Evolutionary conservation across 2,329 filamentous ascomycete species (phyloP).

Genomic region (Torrubiellomyces zombiae): DNA sequence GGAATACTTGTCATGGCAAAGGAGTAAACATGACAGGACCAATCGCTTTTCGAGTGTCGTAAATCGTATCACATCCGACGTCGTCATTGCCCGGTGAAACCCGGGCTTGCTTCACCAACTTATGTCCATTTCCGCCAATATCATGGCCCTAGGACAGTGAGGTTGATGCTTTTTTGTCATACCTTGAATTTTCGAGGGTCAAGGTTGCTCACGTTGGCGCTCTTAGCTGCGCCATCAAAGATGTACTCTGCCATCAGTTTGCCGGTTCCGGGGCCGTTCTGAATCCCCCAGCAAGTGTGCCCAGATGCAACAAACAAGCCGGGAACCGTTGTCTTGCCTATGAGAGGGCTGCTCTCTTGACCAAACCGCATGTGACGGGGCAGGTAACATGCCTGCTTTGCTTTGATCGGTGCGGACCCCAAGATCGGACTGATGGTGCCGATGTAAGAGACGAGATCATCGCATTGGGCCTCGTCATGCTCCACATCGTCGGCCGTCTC

Average conservation of each 20-base stretch:
- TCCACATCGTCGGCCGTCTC: conserved; percentile 58
- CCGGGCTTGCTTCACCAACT: too few species aligned
- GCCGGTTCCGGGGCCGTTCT: conserved; percentile 82
- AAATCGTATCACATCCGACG: too few species aligned
- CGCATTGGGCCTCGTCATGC: conserved; percentile 59
- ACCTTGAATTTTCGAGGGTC: conserved; percentile 50
- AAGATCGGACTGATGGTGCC: conserved; percentile 48
- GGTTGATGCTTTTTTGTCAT: conserved; percentile 9
- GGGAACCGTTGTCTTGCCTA: conserved; percentile 56
- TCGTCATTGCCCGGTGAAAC: too few species aligned
- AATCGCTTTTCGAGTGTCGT: too few species aligned
- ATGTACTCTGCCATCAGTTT: conserved; percentile 66
- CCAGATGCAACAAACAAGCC: conserved; percentile 73
- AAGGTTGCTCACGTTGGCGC: conserved; percentile 47
- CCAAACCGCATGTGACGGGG: conserved; percentile 54
- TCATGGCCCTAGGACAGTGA: too few species aligned
- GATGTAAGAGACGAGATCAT: conserved; percentile 74
- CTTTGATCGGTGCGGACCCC: conserved; percentile 49
- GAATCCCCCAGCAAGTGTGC: conserved; percentile 96
- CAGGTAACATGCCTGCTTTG: conserved; percentile 82
- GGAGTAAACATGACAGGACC: too few species aligned
- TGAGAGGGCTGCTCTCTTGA: conserved; percentile 50
- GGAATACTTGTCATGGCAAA: too few species aligned
- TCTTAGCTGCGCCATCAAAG: conserved; percentile 53
- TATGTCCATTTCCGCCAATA: too few species aligned